Conservation (phyloP, 805 yeast genomes). For the Yarrowia sp. region DNA sequence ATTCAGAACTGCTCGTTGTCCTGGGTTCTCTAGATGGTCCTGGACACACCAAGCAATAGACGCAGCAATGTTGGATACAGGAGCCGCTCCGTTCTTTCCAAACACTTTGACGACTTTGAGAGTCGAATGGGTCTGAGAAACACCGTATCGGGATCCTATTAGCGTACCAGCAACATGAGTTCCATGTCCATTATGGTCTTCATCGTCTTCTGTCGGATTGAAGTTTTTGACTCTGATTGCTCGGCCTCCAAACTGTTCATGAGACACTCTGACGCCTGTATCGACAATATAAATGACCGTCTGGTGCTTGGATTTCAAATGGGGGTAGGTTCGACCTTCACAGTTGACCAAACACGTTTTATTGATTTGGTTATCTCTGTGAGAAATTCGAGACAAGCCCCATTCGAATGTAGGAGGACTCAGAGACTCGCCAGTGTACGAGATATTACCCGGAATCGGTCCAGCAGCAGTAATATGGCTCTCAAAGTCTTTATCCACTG, state of each 20-base stretch:
- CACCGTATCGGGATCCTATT: slow-evolving; percentile 52
- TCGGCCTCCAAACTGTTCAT: slow-evolving; percentile 55
- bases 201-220: slow-evolving; percentile 46
- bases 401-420: slow-evolving; percentile 42
- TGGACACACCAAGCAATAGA: slow-evolving; percentile 55
- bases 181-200: slow-evolving; percentile 58
- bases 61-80: slow-evolving; percentile 55
- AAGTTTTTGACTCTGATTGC: slow-evolving; percentile 56
- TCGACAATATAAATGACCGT: slow-evolving; percentile 52
- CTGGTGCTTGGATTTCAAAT: slow-evolving; percentile 50
- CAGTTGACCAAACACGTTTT: slow-evolving; percentile 44
- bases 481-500: neutral
- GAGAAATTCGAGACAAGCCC: slow-evolving; percentile 91
- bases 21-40: slow-evolving; percentile 32
- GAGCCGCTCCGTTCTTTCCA: slow-evolving; percentile 53
- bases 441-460: neutral
- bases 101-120: slow-evolving; percentile 58
- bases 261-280: slow-evolving; percentile 52
- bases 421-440: neutral
- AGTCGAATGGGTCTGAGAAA: slow-evolving; percentile 51
- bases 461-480: neutral
- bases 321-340: slow-evolving; percentile 45
- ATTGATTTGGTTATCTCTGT: slow-evolving; percentile 56
- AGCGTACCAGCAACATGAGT: slow-evolving; percentile 63
- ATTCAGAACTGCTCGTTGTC: slow-evolving; percentile 13